Conservation (phyloP, 2,329 filamentous ascomycete species). For the Fragosphaeria purpurea region DNA sequence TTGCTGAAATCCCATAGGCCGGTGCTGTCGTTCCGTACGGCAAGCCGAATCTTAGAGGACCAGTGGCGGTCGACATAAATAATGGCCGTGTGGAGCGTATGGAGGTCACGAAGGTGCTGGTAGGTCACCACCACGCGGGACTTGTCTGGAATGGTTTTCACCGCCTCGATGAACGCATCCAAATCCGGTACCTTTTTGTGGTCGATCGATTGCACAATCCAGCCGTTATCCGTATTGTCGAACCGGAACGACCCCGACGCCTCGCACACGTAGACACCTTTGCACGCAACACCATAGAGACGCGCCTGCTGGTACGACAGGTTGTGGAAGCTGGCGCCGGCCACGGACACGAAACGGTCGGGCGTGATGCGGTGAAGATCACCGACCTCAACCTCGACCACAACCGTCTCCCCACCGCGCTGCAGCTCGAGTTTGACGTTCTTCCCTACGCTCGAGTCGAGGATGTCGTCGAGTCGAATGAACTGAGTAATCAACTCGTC, state of each 20-base stretch:
- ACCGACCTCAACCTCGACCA: slow-evolving; percentile 75
- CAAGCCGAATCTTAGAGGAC: slow-evolving; percentile 89
- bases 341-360: slow-evolving; percentile 88
- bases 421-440: slow-evolving; percentile 76
- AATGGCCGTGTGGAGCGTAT: slow-evolving; percentile 88
- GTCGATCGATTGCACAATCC: slow-evolving; percentile 87
- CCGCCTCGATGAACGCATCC: slow-evolving; percentile 79
- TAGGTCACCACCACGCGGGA: slow-evolving; percentile 88
- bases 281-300: slow-evolving; percentile 82
- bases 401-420: slow-evolving; percentile 76
- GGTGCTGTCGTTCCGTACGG: slow-evolving; percentile 77
- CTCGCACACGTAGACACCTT: slow-evolving; percentile 92
- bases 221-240: slow-evolving; percentile 81
- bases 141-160: slow-evolving; percentile 73
- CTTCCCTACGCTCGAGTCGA: slow-evolving; percentile 76
- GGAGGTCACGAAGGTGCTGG: slow-evolving; percentile 87
- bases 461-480: slow-evolving; percentile 77
- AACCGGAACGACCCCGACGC: slow-evolving; percentile 91
- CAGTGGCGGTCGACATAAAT: slow-evolving; percentile 91
- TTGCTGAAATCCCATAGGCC: slow-evolving; percentile 94
- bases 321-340: slow-evolving; percentile 89
- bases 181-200: slow-evolving; percentile 85
- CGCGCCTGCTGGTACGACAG: slow-evolving; percentile 97
- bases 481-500: slow-evolving; percentile 89
- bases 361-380: slow-evolving; percentile 92